Evolutionary conservation across 306 rosid genomes (phyloP), one percentile per base, ranked within the genome.

Genomic region (Crotalaria pallida): DNA sequence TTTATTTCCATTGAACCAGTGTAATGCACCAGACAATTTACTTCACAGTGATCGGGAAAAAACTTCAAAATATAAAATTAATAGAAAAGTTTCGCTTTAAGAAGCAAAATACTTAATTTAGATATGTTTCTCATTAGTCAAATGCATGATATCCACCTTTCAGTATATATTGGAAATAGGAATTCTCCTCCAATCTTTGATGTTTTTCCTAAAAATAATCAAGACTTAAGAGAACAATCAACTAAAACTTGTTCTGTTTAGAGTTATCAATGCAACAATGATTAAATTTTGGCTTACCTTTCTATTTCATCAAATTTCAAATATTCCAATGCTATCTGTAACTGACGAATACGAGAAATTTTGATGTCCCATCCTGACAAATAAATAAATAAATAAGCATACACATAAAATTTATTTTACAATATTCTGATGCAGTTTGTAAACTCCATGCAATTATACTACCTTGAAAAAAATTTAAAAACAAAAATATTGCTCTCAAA

Each of bases 301-400:
- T 87, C 97, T 76, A 93, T 84, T 72, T 85, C 96, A 53, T 88
- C 91, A 82, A 88, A 90, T 63, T 83, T 90, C 92, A 93, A 67
- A 86, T 93, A 84, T 71, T 93, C 94, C 86, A 93, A 58, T 33
- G 96, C 88, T 82, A 93, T 72, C 57, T 87, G 97, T 65, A 93
- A 85, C 55, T 82, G 86, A 73, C 92, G 96, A 68, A 85, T 81
- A 53, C 96, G 96, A 70, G 89, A 83, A 64, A 88, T 47, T 84
- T 88, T 93, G 65, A 87, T 65, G 82, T 85, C 91, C 98, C 98
- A 93, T 68, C 97, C 98, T 93, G 88, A 63, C 69, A 86, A 72
- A 69, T 64, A 80, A 77, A 68, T 26, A 50, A 59, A 73, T 74
- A 50, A 83, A 68, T 81, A 84, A 65, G 77, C 40, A 70, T 40